Percentiles rank a stretch among this genome's conserved stretches.
Evolutionary conservation across 768 basidiomycete species (phyloP).

Genomic region (Arthromyces matolae): DNA sequence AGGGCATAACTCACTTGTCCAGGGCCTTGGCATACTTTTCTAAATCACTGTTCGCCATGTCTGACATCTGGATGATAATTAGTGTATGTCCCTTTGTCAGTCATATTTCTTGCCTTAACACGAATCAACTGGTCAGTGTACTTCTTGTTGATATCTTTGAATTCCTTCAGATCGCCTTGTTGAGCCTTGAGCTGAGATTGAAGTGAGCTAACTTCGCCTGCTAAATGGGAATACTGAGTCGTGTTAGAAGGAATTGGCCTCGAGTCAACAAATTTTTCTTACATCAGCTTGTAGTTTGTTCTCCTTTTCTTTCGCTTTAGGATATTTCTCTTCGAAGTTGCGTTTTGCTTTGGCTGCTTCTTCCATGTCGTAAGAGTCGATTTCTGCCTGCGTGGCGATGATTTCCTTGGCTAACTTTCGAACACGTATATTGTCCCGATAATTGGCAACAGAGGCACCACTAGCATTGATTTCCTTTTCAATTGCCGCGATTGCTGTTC

Average conservation of each 20-base stretch:
- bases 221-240: slow-evolving; percentile 69
- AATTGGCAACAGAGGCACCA: slow-evolving; percentile 61
- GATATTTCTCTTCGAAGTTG: slow-evolving; percentile 81
- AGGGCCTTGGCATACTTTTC: slow-evolving; percentile 98
- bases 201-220: slow-evolving; percentile 77
- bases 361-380: slow-evolving; percentile 78
- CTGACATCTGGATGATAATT: slow-evolving; percentile 67
- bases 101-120: slow-evolving; percentile 87
- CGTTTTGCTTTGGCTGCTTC: slow-evolving; percentile 79
- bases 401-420: slow-evolving; percentile 68
- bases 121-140: slow-evolving; percentile 91
- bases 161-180: slow-evolving; percentile 76
- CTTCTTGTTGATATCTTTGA: slow-evolving; percentile 78
- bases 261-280: slow-evolving; percentile 13
- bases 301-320: slow-evolving; percentile 67
- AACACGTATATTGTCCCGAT: slow-evolving; percentile 82
- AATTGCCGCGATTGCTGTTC: slow-evolving; percentile 49
- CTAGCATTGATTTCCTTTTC: slow-evolving; percentile 80
- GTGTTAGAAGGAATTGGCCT: not conserved
- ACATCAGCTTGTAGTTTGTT: slow-evolving; percentile 69
- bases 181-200: slow-evolving; percentile 61
- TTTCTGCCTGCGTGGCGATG: slow-evolving; percentile 59
- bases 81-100: too few relatives aligned
- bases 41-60: slow-evolving; percentile 95
- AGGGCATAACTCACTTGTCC: slow-evolving; percentile 72